phyloP scores from a whole-genome alignment of 257 asterid genomes.

The Solanum boliviense region DNA sequence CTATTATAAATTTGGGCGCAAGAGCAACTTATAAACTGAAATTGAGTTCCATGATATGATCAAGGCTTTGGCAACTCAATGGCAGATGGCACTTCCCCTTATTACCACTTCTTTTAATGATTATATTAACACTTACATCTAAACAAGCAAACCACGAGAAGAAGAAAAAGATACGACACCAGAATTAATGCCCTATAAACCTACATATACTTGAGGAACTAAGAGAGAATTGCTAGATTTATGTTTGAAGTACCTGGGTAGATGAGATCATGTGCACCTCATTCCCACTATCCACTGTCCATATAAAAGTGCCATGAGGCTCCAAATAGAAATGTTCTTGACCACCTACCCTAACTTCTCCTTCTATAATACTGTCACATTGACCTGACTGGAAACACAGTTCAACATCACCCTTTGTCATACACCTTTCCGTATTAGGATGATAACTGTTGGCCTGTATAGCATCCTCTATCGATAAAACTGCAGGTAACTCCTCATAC shows the following conservation, averaged over 20 bases:
- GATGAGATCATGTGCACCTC: slow-evolving; percentile 97
- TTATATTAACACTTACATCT: neutral
- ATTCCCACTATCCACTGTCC: slow-evolving; percentile 91
- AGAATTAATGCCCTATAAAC: neutral
- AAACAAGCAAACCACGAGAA: neutral
- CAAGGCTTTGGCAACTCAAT: neutral
- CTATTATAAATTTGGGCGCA: neutral
- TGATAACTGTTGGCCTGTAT: slow-evolving; percentile 58
- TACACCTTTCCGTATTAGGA: slow-evolving; percentile 57
- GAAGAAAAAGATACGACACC: neutral
- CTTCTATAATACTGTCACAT: slow-evolving; percentile 83
- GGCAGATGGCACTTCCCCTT: neutral
- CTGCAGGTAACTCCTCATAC: slow-evolving; percentile 81
- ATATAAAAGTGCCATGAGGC: slow-evolving; percentile 71
- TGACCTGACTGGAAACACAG: slow-evolving; percentile 55
- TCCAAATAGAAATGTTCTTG: slow-evolving; percentile 98
- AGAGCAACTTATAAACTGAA: neutral
- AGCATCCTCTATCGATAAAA: slow-evolving; percentile 80
- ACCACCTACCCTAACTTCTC: slow-evolving; percentile 81
- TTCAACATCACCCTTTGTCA: slow-evolving; percentile 62
- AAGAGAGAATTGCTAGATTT: neutral
- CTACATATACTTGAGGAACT: neutral
- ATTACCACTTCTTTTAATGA: neutral
- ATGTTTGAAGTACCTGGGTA: slow-evolving; percentile 52
- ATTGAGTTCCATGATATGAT: neutral